Evolutionary conservation across 2,329 filamentous ascomycete genomes (phyloP).

Genomic region (Botrytis squamosa): DNA sequence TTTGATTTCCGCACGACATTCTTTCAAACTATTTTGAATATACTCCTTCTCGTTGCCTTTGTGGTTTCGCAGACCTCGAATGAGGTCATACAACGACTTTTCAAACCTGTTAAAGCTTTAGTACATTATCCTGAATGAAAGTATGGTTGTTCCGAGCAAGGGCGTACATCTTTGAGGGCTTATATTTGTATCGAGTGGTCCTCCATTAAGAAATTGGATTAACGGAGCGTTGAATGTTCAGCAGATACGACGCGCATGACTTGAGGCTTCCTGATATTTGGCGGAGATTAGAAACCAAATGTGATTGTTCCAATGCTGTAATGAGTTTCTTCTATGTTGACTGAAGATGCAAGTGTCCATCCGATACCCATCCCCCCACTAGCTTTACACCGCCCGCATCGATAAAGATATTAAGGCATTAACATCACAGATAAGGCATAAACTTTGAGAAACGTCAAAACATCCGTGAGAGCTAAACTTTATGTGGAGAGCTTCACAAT

Average conservation of each 20-base stretch:
- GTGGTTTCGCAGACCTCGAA: constrained; percentile 90
- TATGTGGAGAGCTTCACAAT: constrained; percentile 13
- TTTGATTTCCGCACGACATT: constrained; percentile 91
- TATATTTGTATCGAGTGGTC: constrained; percentile 6
- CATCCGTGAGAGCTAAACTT: not conserved
- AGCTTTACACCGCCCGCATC: constrained; percentile 11
- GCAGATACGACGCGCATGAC: constrained; percentile 13
- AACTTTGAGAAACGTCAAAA: not conserved
- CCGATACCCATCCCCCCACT: constrained; percentile 2
- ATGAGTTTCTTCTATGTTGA: not conserved
- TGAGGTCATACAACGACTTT: constrained; percentile 98
- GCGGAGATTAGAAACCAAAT: not conserved
- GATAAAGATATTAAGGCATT: not conserved
- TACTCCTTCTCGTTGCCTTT: constrained; percentile 95
- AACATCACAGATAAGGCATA: not conserved
- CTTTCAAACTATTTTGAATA: constrained; percentile 87
- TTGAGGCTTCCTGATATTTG: not conserved
- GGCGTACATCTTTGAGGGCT: constrained; percentile 25
- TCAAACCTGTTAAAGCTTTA: constrained; percentile 71
- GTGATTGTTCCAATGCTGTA: not conserved
- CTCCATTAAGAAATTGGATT: constrained; percentile 19
- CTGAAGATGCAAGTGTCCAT: not conserved
- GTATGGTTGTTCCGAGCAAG: not conserved
- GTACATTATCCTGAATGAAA: not conserved
- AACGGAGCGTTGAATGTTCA: constrained; percentile 1